These are phyloP conservation scores for Panaeolus cyanescens DNA, from an alignment of 768 basidiomycete genomes.

Conservation along the genomic window DNA sequence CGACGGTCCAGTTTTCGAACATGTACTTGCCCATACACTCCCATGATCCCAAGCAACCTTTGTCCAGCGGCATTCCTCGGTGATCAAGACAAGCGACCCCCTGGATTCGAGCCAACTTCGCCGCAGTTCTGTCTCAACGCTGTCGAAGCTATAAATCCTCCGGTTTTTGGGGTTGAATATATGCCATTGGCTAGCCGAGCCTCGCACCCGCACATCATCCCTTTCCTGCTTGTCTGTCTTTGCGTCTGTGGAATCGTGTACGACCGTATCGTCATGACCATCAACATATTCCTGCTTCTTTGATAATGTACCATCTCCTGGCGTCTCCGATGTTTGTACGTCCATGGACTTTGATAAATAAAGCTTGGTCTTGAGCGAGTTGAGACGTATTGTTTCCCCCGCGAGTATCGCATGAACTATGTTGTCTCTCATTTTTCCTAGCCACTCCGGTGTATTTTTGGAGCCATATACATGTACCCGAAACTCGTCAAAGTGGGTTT, in stretches of 20 bases:
- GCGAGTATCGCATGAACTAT: conserved; percentile 38
- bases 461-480: conserved; percentile 34
- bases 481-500: conserved; percentile 36
- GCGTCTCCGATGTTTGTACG: background rate
- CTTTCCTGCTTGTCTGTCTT: background rate
- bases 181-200: conserved; percentile 34
- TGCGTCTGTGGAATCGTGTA: background rate
- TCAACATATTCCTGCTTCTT: background rate
- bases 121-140: conserved; percentile 38
- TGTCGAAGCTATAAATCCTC: conserved; percentile 41
- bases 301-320: background rate
- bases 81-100: conserved; percentile 42
- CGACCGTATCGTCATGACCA: conserved; percentile 7
- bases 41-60: conserved; percentile 20
- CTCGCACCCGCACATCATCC: conserved; percentile 34
- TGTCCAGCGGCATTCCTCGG: conserved; percentile 37
- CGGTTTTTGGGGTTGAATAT: conserved; percentile 28
- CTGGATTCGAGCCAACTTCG: conserved; percentile 35
- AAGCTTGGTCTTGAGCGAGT: conserved; percentile 36
- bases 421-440: conserved; percentile 35
- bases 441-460: conserved; percentile 36
- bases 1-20: background rate
- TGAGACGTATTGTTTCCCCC: conserved; percentile 40
- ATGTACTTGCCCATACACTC: background rate
- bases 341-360: conserved; percentile 24